Percentiles rank a stretch among this genome's conserved stretches.
Evolutionary conservation across 2,329 filamentous ascomycete species (phyloP).

Genomic region (Neonectria faginata): DNA sequence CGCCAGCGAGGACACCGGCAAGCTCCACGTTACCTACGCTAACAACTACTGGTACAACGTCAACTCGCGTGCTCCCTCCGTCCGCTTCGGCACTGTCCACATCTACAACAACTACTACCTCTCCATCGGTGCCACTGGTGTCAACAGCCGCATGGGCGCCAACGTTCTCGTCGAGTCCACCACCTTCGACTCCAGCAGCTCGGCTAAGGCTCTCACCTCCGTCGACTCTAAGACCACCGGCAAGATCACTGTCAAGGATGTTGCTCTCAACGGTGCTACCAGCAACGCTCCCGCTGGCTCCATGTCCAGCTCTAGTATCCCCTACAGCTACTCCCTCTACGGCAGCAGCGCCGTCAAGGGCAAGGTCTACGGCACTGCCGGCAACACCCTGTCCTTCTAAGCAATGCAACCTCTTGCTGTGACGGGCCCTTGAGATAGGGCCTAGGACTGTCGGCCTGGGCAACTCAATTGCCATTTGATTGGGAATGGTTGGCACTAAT

Average conservation of each 20-base stretch:
- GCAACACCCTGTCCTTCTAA: constrained; percentile 54
- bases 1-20: constrained; percentile 67
- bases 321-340: constrained; percentile 60
- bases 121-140: constrained; percentile 55
- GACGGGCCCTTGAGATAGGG: constrained; percentile 2
- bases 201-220: constrained; percentile 49
- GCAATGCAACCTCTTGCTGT: neutral
- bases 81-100: constrained; percentile 76
- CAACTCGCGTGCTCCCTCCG: constrained; percentile 71
- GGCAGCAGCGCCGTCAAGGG: constrained; percentile 60
- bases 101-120: constrained; percentile 66
- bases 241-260: constrained; percentile 56
- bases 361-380: constrained; percentile 54
- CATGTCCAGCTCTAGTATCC: constrained; percentile 64
- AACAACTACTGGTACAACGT: constrained; percentile 75
- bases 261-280: constrained; percentile 54
- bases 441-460: neutral
- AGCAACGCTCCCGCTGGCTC: constrained; percentile 60
- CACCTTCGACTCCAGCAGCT: constrained; percentile 57
- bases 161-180: constrained; percentile 70
- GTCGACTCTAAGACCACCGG: constrained; percentile 56
- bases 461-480: neutral
- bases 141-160: constrained; percentile 69
- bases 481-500: constrained; percentile 2
- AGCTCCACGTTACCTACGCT: constrained; percentile 72